Evolutionary conservation across 805 yeast genomes (phyloP), one percentile per base, ranked within the genome.

Genomic region (Myxozyma vanderwaltii): DNA sequence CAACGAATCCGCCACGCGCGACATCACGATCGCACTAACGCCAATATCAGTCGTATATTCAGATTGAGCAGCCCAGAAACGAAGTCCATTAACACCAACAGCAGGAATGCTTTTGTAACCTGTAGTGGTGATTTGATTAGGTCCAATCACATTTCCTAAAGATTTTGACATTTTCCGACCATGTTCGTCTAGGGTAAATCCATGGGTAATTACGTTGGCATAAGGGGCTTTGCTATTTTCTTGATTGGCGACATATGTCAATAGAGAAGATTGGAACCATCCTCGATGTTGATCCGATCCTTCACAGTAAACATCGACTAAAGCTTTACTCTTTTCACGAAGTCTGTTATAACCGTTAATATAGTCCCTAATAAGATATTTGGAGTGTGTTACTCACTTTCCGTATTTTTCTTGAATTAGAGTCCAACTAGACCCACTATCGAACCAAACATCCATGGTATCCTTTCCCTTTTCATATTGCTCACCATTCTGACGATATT

Each of bases 201-300:
- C 99, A 72, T 94, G 99, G 0, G 99, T 94, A 27, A 94, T 80
- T 38, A 94, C 81, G 24, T 80, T 78, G 60, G 80, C 81, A 73
- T 82, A 94, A 0, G 99, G 98, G 0, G 88, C 83, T 38, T 74
- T 67, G 13, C 68, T 48, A 8, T 51, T 62, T 7, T 45, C 54
- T 2, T 71, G 71, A 10, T 74, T 68, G 2, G 87, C 88, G 23
- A 90, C 81, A 68, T 84, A 88, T 24, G 95, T 91, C 58, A 94
- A 76, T 27, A 94, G 75, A 0, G 97, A 90, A 33, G 96, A 89
- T 75, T 94, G 99, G 72, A 94, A 94, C 99, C 99, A 94, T 0
- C 99, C 99, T 61, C 99, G 82, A 70, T 94, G 99, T 73, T 94
- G 99, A 70, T 94, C 99, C n/a, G 91, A 83, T 1, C 99, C 99